Evolutionary conservation across 1,284 basidiomycete genomes (phyloP).

Genomic region (Coriolopsis trogii): DNA sequence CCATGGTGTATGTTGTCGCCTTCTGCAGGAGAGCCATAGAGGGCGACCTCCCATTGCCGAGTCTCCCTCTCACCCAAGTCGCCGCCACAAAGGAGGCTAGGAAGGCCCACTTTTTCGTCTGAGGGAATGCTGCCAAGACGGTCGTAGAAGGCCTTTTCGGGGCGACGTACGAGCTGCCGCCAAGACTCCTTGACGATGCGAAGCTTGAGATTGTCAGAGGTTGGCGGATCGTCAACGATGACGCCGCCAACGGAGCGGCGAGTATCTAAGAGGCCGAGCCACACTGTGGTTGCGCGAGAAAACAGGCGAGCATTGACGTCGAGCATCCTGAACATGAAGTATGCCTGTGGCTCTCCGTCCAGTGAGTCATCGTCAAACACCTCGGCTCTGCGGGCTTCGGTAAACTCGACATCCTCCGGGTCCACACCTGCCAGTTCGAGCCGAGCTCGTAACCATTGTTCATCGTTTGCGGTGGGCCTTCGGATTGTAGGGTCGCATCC

Average conservation of each 20-base stretch:
- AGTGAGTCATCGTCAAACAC: constrained; percentile 3
- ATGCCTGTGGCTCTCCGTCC: neutral
- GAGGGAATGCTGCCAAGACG: neutral
- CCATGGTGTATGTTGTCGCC: neutral
- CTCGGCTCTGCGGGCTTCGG: constrained; percentile 1
- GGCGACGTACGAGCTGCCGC: constrained; percentile 3
- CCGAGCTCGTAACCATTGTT: neutral
- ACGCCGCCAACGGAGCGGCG: neutral
- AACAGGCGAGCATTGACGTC: constrained; percentile 17
- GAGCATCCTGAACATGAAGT: constrained; percentile 6
- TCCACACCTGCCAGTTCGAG: neutral
- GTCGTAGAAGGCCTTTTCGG: constrained; percentile 14
- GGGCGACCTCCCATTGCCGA: neutral
- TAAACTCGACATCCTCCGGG: neutral
- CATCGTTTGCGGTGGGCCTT: neutral
- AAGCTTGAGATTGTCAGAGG: neutral
- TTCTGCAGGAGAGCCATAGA: neutral
- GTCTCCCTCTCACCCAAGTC: constrained; percentile 12
- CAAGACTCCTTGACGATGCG: constrained; percentile 21
- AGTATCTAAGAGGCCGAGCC: constrained; percentile 9
- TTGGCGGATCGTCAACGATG: neutral
- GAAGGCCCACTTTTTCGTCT: neutral
- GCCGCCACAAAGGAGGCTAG: constrained; percentile 1
- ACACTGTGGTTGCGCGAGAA: constrained; percentile 17
- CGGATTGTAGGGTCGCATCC: constrained; percentile 16